Base-by-base conservation (phyloP, 805 yeast species). In the Yarrowia sp. region DNA sequence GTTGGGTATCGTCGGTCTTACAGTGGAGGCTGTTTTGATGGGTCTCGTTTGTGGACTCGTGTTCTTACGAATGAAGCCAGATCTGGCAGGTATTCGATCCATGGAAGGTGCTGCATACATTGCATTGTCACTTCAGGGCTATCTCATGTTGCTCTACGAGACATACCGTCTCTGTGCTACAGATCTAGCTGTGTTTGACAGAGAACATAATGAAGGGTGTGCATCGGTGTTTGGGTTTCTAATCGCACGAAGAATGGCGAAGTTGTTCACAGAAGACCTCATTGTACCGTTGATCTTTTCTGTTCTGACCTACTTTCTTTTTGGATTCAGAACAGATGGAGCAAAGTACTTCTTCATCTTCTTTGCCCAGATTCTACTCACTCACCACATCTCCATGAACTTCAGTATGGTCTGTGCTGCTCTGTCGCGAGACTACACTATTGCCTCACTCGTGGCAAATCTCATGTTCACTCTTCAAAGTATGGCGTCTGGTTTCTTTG, bases 401-500 rank as follows among this genome's bases (percentile, higher is more conserved):
- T 75, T 81, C 67, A 89, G 88, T 0, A 79, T 81, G 70, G 71
- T 66, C 22, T 71, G 78, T 21, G 86, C 87, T 48, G 81, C 90
- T 0, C 67, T 86, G 7, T 79, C 86, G 1, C 73, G 88, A 54
- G 87, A 86, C 68, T 87, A 86, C 67, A 75, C 91, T 1, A 76
- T 80, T 30, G 87, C 92, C 1, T 78, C 88, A 0, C 75, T 88
- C 65, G 74, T 85, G n/a, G 80, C 84, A 33, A 89, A 88, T 70
- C 72, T 85, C 62, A 81, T 85, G 67, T 88, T 84, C 71, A 89
- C 91, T 32, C 76, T 88, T 28, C 90, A 89, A 70, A 83, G 89
- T 62, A 83, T 88, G 80, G 90, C 90, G 0, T 86, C 90, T 73
- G 97, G 96, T 0, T 89, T 84, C 74, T 90, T 88, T 71, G 88